Evolutionary conservation across 2,329 filamentous ascomycete genomes (phyloP), one percentile per base, ranked within the genome.

Genomic region (Colletotrichum lupini): DNA sequence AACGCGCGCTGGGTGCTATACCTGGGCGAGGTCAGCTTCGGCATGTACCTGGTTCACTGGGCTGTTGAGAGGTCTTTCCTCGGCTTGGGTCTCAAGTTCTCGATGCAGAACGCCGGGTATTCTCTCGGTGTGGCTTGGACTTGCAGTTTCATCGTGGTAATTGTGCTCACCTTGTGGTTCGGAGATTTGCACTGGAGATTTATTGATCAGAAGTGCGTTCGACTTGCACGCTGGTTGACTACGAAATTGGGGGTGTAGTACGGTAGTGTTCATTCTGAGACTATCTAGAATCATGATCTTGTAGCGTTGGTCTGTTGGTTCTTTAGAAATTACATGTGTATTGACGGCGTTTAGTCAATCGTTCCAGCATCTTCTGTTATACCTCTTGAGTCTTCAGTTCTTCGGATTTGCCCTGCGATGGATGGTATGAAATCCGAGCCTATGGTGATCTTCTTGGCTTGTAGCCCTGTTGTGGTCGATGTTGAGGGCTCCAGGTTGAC

Each of bases 1-100:
- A 90, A 91, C 79, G 83, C 82, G 0, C 82, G 83, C 9, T 87
- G 90, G 77, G 89, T 87, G 77, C 90, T 91, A 77, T 91, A 91
- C 73, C 84, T 93, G 2, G 91, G 91, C 0, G 86, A 87, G 59
- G 85, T 92, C 67, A 92, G 90, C 0, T 93, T 88, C 78, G 85
- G 88, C 1, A 81, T 93, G 16, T 93, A 93, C 80, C 83, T 93
- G 9, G 85, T 92, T 9, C 91, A 93, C 75, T 92, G 91, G 0
- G 24, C 46, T 11, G 46, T 26, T 12, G 62, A 46, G n/a, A 60
- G 30, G 24, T 56, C 24, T 11, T 66, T 19, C 26, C 9, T 46
- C 14, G 19, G 22, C 24, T 22, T 26, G 52, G 60, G 60, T 14
- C 30, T 69, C n/a, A 69, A 37, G 37, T 37, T 26, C 14, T 6